A percentile compares a stretch with the other conserved stretches of the same genome.
Evolutionary conservation across 495 filamentous ascomycete genomes (phyloP).

Genomic region (Pyrenula massariospora): DNA sequence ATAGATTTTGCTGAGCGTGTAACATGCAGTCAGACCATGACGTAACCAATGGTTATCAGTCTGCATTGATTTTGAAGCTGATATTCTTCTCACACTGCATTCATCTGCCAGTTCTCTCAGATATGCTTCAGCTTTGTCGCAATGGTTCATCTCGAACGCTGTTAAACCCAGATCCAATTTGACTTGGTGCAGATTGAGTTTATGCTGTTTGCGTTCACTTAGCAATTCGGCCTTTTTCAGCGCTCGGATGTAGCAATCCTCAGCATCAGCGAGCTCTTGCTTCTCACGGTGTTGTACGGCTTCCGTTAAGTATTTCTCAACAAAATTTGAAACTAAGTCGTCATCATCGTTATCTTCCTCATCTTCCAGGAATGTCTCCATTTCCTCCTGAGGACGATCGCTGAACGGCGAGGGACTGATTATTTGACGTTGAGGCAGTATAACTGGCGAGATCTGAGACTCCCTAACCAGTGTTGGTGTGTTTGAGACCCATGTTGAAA

Average conservation of each 20-base stretch:
- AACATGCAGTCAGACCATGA: neutral
- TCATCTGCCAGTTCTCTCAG: neutral
- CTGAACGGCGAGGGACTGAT: neutral
- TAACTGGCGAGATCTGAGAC: neutral
- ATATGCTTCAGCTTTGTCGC: neutral
- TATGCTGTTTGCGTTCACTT: neutral
- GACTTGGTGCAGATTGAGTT: neutral
- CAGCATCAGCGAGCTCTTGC: neutral
- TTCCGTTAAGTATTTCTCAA: neutral
- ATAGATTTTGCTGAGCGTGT: neutral
- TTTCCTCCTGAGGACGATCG: neutral
- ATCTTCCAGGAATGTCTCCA: neutral
- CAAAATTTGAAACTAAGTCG: neutral
- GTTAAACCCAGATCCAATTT: neutral
- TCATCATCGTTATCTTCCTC: neutral
- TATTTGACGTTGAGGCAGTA: neutral
- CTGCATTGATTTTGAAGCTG: neutral
- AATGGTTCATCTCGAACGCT: neutral
- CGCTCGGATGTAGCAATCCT: neutral
- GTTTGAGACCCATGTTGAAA: neutral
- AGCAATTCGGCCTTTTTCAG: neutral
- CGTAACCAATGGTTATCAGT: neutral
- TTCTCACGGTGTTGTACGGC: neutral
- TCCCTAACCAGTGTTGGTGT: neutral
- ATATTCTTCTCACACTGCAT: neutral